Base-by-base conservation (phyloP, 352 stramenopile genomes). In the Globisporangium okanoganense region DNA sequence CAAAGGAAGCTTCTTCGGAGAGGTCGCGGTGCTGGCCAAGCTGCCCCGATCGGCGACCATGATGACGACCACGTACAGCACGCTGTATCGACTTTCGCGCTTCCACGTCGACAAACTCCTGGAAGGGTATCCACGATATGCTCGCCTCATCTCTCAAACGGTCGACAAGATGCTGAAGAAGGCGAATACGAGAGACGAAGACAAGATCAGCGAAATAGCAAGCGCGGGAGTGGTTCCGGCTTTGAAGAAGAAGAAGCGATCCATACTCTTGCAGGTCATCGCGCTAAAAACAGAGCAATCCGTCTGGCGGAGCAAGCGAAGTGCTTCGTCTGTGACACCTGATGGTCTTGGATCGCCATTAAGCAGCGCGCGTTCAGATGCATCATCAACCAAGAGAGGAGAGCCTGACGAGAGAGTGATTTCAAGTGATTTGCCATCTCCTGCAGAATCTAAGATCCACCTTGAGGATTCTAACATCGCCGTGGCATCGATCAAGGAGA, bases 1-100 rank as follows among this genome's bases (percentile, higher is more conserved):
- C 10, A 88, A 90, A 56, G 77, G 74, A 0, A 80, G 69, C 25
- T 90, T 85, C 53, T 87, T 90, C 40, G 81, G 79, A 7, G 81
- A 89, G 43, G 69, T 90, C 9, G 78, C 81, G 0, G 75, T 89
- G 3, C 86, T 90, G 56, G 78, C 75, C n/a, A 70, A 75, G 33
- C 65, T 85, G 13, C 79, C 80, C 44, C 71, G 81, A 2, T 82
- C 79, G 1, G 81, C 79, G 8, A 83, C 79, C 8, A 82, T 88
- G 55, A 62, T 88, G 24, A 83, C 79, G 1, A 73, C 73, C 2
- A 90, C 79, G 7, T 90, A 88, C 48, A 88, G 78, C 58, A 87
- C 76, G 2, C 64, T 90, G 12, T 90, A 87, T 61, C 67, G 72
- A 3, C 62, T 90, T 10, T 82, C 79, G 12, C 64, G 73, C 10